Conservation (phyloP, 768 basidiomycete genomes). For the Favolaschia claudopus region DNA sequence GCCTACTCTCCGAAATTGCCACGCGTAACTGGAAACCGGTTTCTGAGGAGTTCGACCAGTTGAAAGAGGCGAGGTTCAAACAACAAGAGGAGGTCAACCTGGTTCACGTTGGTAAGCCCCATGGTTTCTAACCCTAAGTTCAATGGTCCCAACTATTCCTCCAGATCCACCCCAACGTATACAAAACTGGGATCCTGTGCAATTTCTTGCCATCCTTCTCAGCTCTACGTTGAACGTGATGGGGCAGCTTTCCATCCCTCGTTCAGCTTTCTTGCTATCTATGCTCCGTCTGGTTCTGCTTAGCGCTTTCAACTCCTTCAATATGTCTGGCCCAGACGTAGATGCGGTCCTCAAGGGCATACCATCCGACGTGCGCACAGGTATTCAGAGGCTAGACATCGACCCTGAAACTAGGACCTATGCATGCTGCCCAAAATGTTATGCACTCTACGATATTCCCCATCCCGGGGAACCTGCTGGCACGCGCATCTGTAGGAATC, state of each 20-base stretch:
- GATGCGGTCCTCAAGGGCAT: not conserved
- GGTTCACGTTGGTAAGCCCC: not conserved
- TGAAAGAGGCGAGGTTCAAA: not conserved
- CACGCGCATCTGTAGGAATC: not conserved
- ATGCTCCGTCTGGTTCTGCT: not conserved
- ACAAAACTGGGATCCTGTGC: not conserved
- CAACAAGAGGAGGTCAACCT: not conserved
- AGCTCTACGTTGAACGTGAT: not conserved
- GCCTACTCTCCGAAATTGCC: not conserved
- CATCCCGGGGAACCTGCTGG: not conserved
- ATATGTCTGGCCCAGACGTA: not conserved
- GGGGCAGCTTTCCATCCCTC: not conserved
- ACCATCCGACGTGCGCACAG: not conserved
- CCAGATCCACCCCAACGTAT: not conserved
- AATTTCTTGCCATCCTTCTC: not conserved
- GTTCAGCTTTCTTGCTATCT: not conserved
- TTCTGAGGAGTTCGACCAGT: not conserved
- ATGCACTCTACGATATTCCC: not conserved
- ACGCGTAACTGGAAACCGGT: not conserved
- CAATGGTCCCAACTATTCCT: not conserved
- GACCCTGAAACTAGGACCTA: conserved; percentile 1
- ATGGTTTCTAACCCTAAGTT: not conserved
- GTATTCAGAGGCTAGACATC: not conserved
- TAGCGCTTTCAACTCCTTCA: not conserved
- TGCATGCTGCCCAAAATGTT: not conserved